Base-by-base conservation (phyloP, 495 filamentous ascomycete species). In the Penicillium mononematosum region DNA sequence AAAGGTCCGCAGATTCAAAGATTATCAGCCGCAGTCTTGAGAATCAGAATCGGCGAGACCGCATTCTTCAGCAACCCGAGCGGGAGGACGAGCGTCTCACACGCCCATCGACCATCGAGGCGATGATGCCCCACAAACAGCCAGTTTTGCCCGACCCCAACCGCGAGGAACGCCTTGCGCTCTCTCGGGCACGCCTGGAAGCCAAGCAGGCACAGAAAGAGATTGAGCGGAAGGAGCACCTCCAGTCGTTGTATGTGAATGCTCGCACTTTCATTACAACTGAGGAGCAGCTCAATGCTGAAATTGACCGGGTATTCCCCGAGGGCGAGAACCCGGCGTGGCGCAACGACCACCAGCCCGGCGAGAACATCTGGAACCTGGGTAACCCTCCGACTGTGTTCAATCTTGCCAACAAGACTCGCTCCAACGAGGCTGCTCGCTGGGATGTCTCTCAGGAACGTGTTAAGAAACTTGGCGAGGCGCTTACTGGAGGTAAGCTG, bases 401-500 rank as follows among this genome's bases (percentile, higher is more conserved):
- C 49, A 66, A 53, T 7, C 67, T 74, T 56, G 66, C 69, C 60
- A 71, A 66, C 39, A 70, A 70, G 41, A 52, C 59, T 3, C 66
- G 58, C 43, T 11, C 7, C n/a, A 70, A 54, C 53, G 71, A 72
- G 62, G 50, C 60, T 44, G 57, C 58, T 63, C 70, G 64, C 58
- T 79, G 74, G 74, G 70, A 74, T 57, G n/a, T 83, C 12, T 74
- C 70, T 22, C 77, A 80, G 60, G 71, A 81, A 60, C 80, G 87
- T 70, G 73, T 88, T 60, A 82, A 78, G 75, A 81, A 77, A 69
- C 78, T 90, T 63, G 83, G 78, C 19, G 87, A 90, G 72, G 76
- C 83, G 67, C 72, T 90, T 58, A 89, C 84, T 19, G 87, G 87
- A 39, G 87, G 86, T 55, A 88, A 86, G 76, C 75, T 88, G 69